phyloP scores from a whole-genome alignment of 257 asterid genomes.

The Solanum peruvianum region DNA sequence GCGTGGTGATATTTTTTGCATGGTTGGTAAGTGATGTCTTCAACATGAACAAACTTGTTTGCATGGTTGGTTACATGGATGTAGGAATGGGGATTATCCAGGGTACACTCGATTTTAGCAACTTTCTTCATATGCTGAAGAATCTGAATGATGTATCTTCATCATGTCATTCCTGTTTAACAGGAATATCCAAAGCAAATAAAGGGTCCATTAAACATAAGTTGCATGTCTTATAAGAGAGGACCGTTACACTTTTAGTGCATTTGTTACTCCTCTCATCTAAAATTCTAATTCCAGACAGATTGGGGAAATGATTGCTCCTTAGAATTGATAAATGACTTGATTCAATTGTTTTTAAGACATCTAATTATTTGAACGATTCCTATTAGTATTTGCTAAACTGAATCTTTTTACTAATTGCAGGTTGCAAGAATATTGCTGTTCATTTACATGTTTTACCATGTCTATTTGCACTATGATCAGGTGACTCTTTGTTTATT shows the following conservation, averaged over 20 bases:
- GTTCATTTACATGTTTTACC: conserved; percentile 77
- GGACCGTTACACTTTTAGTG: not conserved
- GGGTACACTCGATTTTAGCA: not conserved
- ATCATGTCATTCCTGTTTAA: not conserved
- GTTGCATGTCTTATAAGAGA: not conserved
- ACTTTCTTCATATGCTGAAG: not conserved
- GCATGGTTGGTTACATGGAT: not conserved
- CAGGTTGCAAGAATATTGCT: conserved; percentile 93
- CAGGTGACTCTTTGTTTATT: conserved; percentile 40
- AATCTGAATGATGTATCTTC: not conserved
- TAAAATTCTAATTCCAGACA: not conserved
- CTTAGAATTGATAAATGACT: not conserved
- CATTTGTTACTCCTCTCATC: not conserved
- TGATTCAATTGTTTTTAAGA: not conserved
- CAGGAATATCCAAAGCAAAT: not conserved
- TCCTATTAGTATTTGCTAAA: not conserved
- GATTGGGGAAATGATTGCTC: not conserved
- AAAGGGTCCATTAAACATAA: not conserved
- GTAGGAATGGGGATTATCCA: not conserved
- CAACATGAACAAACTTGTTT: not conserved
- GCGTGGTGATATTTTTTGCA: conserved; percentile 64
- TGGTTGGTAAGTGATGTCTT: conserved; percentile 63
- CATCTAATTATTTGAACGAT: not conserved
- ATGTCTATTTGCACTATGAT: conserved; percentile 59
- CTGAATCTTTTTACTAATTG: conserved; percentile 18